These are phyloP conservation scores for Cairneyella variabilis DNA, from an alignment of 495 filamentous ascomycete species.

Conservation along the genomic window DNA sequence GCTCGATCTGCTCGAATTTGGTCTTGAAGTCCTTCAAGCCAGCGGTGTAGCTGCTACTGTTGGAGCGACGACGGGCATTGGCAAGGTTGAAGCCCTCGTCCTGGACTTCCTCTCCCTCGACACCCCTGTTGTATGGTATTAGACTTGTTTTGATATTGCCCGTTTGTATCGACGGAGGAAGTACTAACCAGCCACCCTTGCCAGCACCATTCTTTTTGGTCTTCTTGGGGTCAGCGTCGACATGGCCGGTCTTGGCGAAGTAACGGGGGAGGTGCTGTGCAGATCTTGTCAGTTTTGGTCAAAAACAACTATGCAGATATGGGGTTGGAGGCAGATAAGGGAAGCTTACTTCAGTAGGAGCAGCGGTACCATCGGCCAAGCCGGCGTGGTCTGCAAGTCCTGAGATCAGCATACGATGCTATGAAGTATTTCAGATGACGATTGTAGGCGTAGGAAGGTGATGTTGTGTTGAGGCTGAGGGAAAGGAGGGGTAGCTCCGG, in stretches of 20 bases:
- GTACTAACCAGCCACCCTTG: conserved; percentile 85
- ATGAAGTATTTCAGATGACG: not conserved
- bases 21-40: conserved; percentile 68
- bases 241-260: conserved; percentile 84
- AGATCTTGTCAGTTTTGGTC: conserved; percentile 1
- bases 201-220: conserved; percentile 95
- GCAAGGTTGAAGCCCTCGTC: conserved; percentile 75
- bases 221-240: conserved; percentile 82
- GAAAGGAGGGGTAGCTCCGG: not conserved
- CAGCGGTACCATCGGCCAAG: conserved; percentile 58
- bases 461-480: not conserved
- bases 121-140: conserved; percentile 58
- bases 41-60: conserved; percentile 68
- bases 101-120: conserved; percentile 74
- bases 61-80: conserved; percentile 88
- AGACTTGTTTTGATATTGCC: conserved; percentile 1
- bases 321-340: conserved; percentile 16
- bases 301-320: too few species aligned
- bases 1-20: conserved; percentile 83
- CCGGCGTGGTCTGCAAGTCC: conserved; percentile 53
- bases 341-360: conserved; percentile 27
- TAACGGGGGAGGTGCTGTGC: conserved; percentile 80
- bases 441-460: not conserved
- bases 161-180: conserved; percentile 3
- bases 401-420: not conserved